Base-by-base conservation (phyloP, 768 basidiomycete genomes). In the Pisolithus sp. region DNA sequence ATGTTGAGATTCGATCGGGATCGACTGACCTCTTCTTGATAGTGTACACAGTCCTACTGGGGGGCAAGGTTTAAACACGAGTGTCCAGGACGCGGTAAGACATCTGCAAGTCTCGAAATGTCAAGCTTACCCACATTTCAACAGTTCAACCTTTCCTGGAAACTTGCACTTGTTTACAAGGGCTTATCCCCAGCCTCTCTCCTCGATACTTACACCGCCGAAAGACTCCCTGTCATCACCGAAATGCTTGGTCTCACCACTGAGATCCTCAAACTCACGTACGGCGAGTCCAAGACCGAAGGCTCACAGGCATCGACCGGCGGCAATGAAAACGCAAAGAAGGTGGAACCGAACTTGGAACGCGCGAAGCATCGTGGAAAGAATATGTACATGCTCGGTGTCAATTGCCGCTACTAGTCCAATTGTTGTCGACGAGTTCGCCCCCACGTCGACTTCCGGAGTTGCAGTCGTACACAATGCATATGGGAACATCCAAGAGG, bases 61-160 rank as follows among this genome's bases (percentile, higher is more conserved):
- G n/a, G 75, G 69, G 1, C 75, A 74, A 49, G 67, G 21, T 59
- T 26, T 39, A 39, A 58, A 58, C 49, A 50, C 54, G 6, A 42
- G 45, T 50, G 50, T 55, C 3, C 55, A 53, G 40, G 55, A 51
- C 47, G 31, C 49, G 15, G 52, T 47, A 7, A 42, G 28, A 28
- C 40, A 34, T 2, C 4, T 17, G 18, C 28, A n/a, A 1, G 30
- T 30, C 28, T 9, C 8, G 28, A 30, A 24, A 37, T 30, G 43
- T 42, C 44, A 8, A 13, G 2, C n/a, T 2, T 41, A 20, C 38
- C 24, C 4, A 48, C 15, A n/a, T 2, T 42, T 46, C 46, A 1
- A 26, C 12, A 76, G 71, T 59, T 67, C 56, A 77, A 78, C 54
- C 58, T 78, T 1, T 67, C 61, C 0, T 76, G 74, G 77, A 78